These are phyloP conservation scores for Sindora glabra DNA, from an alignment of 306 rosid genomes.

Conservation along the genomic window DNA sequence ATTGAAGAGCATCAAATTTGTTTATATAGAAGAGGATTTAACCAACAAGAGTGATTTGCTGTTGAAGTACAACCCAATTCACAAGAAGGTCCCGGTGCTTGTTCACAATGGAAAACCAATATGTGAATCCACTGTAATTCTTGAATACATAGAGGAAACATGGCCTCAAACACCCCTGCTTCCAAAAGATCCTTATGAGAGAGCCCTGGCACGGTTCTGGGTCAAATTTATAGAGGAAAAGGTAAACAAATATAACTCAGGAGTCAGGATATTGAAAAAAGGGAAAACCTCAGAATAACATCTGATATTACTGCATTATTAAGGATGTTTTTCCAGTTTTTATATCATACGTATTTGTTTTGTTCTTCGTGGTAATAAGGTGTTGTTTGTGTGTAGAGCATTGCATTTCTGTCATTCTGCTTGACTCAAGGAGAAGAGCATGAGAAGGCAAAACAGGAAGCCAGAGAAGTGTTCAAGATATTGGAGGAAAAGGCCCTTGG, in stretches of 20 bases:
- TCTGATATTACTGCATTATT: no score
- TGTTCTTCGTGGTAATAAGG: no score
- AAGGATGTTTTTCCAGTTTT: no score
- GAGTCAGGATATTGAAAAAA: no score
- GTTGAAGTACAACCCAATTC: constrained; percentile 17
- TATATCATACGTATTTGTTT: no score
- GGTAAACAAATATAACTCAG: constrained; percentile 18
- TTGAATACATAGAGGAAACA: constrained; percentile 25
- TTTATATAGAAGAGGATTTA: constrained; percentile 4
- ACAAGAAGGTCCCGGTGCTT: constrained; percentile 21
- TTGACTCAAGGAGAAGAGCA: constrained; percentile 6
- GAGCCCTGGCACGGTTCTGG: constrained; percentile 28
- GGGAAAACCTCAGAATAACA: no score
- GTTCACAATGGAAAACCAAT: constrained; percentile 20
- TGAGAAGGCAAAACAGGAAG: constrained; percentile 19
- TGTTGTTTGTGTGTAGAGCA: background rate
- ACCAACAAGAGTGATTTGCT: constrained; percentile 6
- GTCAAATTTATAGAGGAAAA: constrained; percentile 15
- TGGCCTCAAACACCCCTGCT: constrained; percentile 24
- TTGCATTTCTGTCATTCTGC: background rate
- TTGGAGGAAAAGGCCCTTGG: constrained; percentile 29
- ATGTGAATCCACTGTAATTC: constrained; percentile 15
- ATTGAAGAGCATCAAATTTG: background rate
- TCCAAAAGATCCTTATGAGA: constrained; percentile 16
- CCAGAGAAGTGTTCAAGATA: constrained; percentile 1